A percentile compares a stretch with the other conserved stretches of the same genome.
These are phyloP conservation scores for Coemansia sp. DNA, from an alignment of 192 early-diverging fungal genomes.

Conservation along the genomic window DNA sequence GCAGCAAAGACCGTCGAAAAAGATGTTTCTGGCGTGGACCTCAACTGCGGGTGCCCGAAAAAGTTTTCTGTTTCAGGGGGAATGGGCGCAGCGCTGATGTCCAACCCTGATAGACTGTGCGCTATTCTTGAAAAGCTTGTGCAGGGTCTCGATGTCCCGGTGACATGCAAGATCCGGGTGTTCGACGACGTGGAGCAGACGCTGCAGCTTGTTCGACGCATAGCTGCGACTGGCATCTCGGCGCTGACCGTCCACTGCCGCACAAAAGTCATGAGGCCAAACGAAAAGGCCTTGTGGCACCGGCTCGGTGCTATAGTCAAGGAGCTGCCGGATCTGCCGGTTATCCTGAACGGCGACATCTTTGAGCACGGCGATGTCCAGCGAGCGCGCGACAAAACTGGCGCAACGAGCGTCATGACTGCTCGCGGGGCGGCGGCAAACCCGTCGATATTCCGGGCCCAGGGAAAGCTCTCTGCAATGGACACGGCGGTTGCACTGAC, in stretches of 20 bases:
- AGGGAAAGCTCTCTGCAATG: constrained; percentile 55
- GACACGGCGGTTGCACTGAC: constrained; percentile 68
- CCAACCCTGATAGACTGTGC: constrained; percentile 77
- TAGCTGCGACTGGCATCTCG: constrained; percentile 80
- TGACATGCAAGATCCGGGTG: constrained; percentile 86
- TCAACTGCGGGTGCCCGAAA: constrained; percentile 99
- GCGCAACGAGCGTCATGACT: constrained; percentile 78
- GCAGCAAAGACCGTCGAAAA: constrained; percentile 81
- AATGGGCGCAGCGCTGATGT: constrained; percentile 91
- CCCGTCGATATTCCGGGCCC: constrained; percentile 79
- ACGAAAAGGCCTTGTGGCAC: constrained; percentile 80
- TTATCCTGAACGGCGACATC: constrained; percentile 94
- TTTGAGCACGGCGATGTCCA: constrained; percentile 62
- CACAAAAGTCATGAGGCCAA: constrained; percentile 72
- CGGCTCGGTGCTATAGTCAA: constrained; percentile 70
- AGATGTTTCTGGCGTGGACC: constrained; percentile 88
- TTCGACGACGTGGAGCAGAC: constrained; percentile 76
- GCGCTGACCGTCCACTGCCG: constrained; percentile 90
- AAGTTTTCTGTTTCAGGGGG: constrained; percentile 88
- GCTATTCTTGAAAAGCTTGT: constrained; percentile 75
- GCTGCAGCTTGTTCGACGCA: constrained; percentile 71
- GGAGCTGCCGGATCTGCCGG: constrained; percentile 66
- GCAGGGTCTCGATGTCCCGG: constrained; percentile 67
- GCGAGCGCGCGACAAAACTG: constrained; percentile 58
- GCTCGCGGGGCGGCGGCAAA: constrained; percentile 85